These are phyloP conservation scores for Acmispon strigosus DNA, from an alignment of 306 rosid species.

Conservation along the genomic window DNA sequence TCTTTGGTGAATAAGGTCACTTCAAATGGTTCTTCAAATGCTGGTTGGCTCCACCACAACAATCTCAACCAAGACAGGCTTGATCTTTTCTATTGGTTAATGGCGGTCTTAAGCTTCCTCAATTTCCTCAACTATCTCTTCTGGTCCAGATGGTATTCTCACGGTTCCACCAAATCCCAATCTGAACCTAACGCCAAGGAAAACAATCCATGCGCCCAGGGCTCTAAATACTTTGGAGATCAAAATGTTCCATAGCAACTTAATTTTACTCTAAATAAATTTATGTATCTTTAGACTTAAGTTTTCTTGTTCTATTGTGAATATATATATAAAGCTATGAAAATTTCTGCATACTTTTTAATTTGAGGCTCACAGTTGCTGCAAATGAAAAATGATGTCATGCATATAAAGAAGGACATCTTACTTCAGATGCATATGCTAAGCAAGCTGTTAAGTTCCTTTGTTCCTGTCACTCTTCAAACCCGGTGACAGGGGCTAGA, in stretches of 20 bases:
- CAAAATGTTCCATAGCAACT: slow-evolving; percentile 22
- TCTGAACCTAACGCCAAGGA: background rate
- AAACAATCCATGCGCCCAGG: background rate
- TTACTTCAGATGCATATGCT: too few species aligned
- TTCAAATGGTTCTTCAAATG: slow-evolving; percentile 26
- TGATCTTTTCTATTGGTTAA: slow-evolving; percentile 80
- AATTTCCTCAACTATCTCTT: slow-evolving; percentile 78
- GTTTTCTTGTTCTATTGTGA: too few species aligned
- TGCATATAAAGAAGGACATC: too few species aligned
- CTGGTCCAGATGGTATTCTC: slow-evolving; percentile 65
- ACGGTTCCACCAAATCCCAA: slow-evolving; percentile 15
- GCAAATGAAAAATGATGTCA: too few species aligned
- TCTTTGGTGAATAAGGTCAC: slow-evolving; percentile 72
- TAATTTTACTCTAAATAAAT: background rate
- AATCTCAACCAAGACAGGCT: slow-evolving; percentile 77
- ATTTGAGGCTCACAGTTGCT: too few species aligned
- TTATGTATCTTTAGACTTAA: too few species aligned
- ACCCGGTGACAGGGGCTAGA: too few species aligned
- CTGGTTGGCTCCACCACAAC: slow-evolving; percentile 75
- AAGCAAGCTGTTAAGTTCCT: too few species aligned
- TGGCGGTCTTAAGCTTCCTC: slow-evolving; percentile 68
- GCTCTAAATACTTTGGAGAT: slow-evolving; percentile 17
- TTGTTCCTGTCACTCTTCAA: too few species aligned
- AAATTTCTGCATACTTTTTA: too few species aligned
- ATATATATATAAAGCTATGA: too few species aligned